Percentiles rank a stretch among this genome's conserved stretches.
Conservation (phyloP, 2,329 filamentous ascomycete species). For the Hortaea sp. region DNA sequence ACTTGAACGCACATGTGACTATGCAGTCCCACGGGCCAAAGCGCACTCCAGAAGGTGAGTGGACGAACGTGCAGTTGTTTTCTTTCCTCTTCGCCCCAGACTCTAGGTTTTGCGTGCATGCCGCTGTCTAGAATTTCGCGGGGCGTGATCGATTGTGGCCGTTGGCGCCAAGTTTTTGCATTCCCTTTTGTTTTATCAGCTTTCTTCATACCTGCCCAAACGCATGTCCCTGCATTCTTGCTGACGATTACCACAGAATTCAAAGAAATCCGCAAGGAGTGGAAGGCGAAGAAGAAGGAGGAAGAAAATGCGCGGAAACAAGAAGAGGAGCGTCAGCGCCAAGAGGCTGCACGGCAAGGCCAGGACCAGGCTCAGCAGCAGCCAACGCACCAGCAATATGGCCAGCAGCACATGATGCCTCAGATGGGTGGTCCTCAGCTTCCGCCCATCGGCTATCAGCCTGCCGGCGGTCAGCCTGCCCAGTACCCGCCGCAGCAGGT, state of each 20-base stretch:
- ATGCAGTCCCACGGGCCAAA: constrained; percentile 97
- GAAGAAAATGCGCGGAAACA: constrained; percentile 84
- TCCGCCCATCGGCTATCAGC: constrained; percentile 43
- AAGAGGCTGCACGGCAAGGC: constrained; percentile 48
- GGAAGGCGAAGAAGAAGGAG: constrained; percentile 99
- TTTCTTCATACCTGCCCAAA: background rate
- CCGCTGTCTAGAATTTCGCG: too few species aligned
- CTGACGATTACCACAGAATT: constrained; percentile 59
- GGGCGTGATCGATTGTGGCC: background rate
- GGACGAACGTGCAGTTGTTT: background rate
- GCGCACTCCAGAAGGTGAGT: constrained; percentile 89
- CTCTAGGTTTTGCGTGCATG: too few species aligned
- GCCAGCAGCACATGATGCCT: constrained; percentile 34
- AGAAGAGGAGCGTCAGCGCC: constrained; percentile 73
- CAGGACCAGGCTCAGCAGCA: constrained; percentile 40
- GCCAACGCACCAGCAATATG: constrained; percentile 32
- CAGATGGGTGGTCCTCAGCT: constrained; percentile 38
- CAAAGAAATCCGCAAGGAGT: constrained; percentile 97
- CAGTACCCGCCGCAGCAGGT: constrained; percentile 38
- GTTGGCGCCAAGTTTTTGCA: too few species aligned
- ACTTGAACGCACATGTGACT: constrained; percentile 94
- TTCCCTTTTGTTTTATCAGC: too few species aligned
- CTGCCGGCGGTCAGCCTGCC: constrained; percentile 34
- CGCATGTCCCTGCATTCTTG: constrained; percentile 11
- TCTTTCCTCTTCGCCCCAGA: background rate